Percentiles rank a stretch among this genome's conserved stretches.
Conservation (phyloP, 495 filamentous ascomycete genomes). For the Penicillium verhagenii region DNA sequence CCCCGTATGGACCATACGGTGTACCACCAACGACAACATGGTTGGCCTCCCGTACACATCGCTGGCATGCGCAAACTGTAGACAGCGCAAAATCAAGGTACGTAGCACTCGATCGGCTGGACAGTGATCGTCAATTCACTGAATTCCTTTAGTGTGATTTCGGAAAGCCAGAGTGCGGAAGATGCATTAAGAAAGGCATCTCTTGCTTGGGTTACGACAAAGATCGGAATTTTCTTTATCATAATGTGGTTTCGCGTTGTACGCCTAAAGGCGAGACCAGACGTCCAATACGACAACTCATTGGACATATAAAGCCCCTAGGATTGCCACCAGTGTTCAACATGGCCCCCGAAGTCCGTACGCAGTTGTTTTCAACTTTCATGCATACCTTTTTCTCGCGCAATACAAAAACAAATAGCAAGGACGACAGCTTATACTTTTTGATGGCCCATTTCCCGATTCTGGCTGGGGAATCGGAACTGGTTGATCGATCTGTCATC, state of each 20-base stretch:
- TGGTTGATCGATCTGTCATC: constrained; percentile 4
- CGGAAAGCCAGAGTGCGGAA: constrained; percentile 9
- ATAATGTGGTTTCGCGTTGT: neutral
- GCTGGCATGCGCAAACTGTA: constrained; percentile 9
- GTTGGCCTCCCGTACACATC: constrained; percentile 12
- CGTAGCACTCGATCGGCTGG: neutral
- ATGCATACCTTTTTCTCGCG: neutral
- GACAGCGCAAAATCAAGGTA: constrained; percentile 18
- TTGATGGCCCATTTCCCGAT: constrained; percentile 3
- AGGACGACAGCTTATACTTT: constrained; percentile 3
- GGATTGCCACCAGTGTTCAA: neutral
- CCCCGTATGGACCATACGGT: no score
- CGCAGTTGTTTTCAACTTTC: constrained; percentile 3
- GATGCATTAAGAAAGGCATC: constrained; percentile 7
- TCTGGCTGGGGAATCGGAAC: neutral
- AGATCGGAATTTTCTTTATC: constrained; percentile 10
- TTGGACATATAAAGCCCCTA: neutral
- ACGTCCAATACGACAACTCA: neutral
- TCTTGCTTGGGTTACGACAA: constrained; percentile 14
- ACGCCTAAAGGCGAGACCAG: neutral
- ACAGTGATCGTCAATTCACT: neutral
- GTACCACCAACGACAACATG: no score
- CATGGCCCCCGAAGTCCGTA: constrained; percentile 4
- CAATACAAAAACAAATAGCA: neutral
- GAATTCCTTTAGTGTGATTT: constrained; percentile 11